Percentiles rank a stretch among this genome's conserved stretches.
Evolutionary conservation across 23 red algal species (phyloP).

Genomic region (Gracilariopsis chorda): DNA sequence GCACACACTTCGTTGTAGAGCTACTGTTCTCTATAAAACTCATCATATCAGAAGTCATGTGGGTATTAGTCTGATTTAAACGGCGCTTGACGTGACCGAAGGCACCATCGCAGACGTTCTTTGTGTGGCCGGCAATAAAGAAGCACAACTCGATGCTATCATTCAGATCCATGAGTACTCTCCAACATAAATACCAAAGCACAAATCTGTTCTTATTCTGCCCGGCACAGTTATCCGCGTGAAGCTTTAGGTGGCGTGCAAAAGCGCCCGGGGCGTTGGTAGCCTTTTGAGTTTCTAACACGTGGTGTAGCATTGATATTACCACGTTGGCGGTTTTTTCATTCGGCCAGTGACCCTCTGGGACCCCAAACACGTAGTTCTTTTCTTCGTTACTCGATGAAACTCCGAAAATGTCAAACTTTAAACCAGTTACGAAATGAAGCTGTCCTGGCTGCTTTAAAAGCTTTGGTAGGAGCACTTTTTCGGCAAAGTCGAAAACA

Average conservation of each 20-base stretch:
- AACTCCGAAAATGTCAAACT: conserved; percentile 32
- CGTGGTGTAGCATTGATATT: conserved; percentile 26
- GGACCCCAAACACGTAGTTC: background rate
- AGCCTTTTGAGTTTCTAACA: background rate
- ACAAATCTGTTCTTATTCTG: conserved; percentile 11
- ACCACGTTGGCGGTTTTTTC: conserved; percentile 46
- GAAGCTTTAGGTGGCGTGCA: background rate
- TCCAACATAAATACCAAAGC: background rate
- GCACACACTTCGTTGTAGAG: background rate
- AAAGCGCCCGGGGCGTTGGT: background rate
- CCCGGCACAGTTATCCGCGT: background rate
- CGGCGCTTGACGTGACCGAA: background rate
- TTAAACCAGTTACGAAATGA: conserved; percentile 17
- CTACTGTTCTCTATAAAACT: conserved; percentile 8
- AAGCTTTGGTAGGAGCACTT: background rate
- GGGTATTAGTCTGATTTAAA: background rate
- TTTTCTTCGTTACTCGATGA: background rate
- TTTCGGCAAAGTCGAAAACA: conserved; percentile 45
- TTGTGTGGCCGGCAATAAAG: conserved; percentile 1
- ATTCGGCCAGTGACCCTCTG: conserved; percentile 53
- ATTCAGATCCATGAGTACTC: background rate
- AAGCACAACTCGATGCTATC: background rate
- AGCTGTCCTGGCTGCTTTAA: conserved; percentile 31
- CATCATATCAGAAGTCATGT: background rate
- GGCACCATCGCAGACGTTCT: background rate